phyloP scores from a whole-genome alignment of 2,329 filamentous ascomycete genomes.

The Ustilaginoidea virens region DNA sequence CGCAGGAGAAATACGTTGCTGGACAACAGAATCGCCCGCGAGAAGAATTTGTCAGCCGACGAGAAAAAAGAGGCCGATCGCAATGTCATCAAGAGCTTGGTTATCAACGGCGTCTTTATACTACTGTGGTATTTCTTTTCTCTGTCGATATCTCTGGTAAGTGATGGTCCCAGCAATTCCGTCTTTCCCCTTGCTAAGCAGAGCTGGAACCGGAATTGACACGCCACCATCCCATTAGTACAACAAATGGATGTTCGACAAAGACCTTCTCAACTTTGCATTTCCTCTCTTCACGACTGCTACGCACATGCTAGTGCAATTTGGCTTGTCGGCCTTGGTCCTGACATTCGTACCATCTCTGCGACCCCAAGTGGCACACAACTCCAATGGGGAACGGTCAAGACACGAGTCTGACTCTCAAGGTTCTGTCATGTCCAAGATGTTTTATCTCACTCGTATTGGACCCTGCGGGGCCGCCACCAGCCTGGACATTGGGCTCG shows the following conservation, averaged over 20 bases:
- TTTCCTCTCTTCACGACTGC: conserved; percentile 93
- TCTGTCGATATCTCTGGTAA: conserved; percentile 77
- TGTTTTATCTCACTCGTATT: conserved; percentile 86
- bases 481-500: conserved; percentile 86
- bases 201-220: conserved; percentile 7
- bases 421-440: conserved; percentile 59
- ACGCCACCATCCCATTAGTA: conserved; percentile 41
- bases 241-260: conserved; percentile 99
- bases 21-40: conserved; percentile 52
- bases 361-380: conserved; percentile 44
- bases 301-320: conserved; percentile 92
- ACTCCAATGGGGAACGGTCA: conserved; percentile 32
- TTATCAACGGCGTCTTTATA: conserved; percentile 70
- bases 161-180: no score
- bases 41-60: conserved; percentile 45
- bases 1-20: conserved; percentile 52
- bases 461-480: conserved; percentile 86
- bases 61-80: conserved; percentile 65
- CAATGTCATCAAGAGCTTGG: conserved; percentile 50
- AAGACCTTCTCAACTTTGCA: conserved; percentile 71
- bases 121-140: conserved; percentile 83
- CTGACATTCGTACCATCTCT: conserved; percentile 72
- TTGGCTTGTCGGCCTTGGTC: conserved; percentile 59
- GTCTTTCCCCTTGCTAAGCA: neutral
- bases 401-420: conserved; percentile 38